Evolutionary conservation across 345 rosid genomes (phyloP), one percentile per base, ranked within the genome.

Genomic region (Dipteronia dyeriana): DNA sequence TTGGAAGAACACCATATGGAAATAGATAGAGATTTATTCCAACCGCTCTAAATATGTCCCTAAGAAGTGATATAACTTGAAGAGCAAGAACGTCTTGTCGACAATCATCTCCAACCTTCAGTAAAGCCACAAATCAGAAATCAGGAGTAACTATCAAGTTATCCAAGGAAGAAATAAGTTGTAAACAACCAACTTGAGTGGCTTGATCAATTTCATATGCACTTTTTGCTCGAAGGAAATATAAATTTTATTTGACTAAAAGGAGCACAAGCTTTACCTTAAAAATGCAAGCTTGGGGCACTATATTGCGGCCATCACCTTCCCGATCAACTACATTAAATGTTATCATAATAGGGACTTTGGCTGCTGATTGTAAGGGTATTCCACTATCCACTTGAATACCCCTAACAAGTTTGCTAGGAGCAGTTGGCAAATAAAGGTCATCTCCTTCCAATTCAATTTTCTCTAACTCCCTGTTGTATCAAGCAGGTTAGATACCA

Each of bases 1-100:
- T 96, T 73, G 99, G 99, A 81, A 96, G 97, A 83, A 96, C 99
- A 84, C 97, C 98, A 80, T 96, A 96, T 75, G 99, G 99, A 82
- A 91, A 94, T 71, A 96, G 74, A 85, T 96, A 96, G 45, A 96
- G 88, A 82, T 94, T 87, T 75, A 96, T 82, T 81, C 97, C 97
- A 65, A 88, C 92, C 19, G 99, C 97, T 78, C 87, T 81, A 90
- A 90, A 94, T 85, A 92, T 89, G 79, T 94, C 99, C 84, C 94
- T 86, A 60, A 94, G 92, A 85, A 94, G 95, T 56, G 97, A 76
- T 86, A 96, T 92, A 68, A 97, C 99, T 91, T 97, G 99, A 80
- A 94, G 97, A 68, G 98, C 99, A 84, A 97, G 95, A 79, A 97
- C 97, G 84, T 97, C 99, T 89, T 94, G 99, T 43, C 98, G 92